Conservation (phyloP, 805 yeast genomes). For the Metschnikowia kofuensis region DNA sequence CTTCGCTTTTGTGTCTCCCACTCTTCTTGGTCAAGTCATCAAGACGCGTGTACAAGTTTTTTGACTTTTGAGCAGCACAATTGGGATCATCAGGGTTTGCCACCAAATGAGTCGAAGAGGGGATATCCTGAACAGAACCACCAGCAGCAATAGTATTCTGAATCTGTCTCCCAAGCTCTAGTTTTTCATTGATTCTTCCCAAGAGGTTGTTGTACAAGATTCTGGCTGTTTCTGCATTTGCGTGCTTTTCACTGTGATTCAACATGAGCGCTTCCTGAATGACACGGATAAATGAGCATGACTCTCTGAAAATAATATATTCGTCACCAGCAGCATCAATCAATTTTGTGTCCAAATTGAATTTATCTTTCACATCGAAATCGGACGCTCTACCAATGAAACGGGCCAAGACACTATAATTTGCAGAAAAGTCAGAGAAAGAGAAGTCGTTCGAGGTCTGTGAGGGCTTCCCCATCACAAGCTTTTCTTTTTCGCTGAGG, state of each 20-base stretch:
- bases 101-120: not conserved
- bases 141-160: conserved; percentile 5
- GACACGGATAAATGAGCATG: conserved; percentile 24
- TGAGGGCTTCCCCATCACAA: not conserved
- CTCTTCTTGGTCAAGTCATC: conserved; percentile 1
- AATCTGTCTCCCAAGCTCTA: conserved; percentile 26
- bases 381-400: conserved; percentile 40
- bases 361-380: conserved; percentile 26
- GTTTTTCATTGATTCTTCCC: conserved; percentile 26
- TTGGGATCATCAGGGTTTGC: not conserved
- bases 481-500: conserved; percentile 19
- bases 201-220: conserved; percentile 22
- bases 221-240: conserved; percentile 11
- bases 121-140: not conserved
- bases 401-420: conserved; percentile 38
- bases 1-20: not conserved
- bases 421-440: conserved; percentile 30
- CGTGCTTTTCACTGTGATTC: conserved; percentile 16
- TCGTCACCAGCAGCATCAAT: conserved; percentile 38
- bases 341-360: conserved; percentile 32
- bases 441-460: conserved; percentile 28
- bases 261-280: conserved; percentile 20
- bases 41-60: conserved; percentile 16
- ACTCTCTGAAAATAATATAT: conserved; percentile 36
- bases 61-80: conserved; percentile 9